These are phyloP conservation scores for Ustilago tritici DNA, from an alignment of 1,284 basidiomycete genomes.

Conservation along the genomic window DNA sequence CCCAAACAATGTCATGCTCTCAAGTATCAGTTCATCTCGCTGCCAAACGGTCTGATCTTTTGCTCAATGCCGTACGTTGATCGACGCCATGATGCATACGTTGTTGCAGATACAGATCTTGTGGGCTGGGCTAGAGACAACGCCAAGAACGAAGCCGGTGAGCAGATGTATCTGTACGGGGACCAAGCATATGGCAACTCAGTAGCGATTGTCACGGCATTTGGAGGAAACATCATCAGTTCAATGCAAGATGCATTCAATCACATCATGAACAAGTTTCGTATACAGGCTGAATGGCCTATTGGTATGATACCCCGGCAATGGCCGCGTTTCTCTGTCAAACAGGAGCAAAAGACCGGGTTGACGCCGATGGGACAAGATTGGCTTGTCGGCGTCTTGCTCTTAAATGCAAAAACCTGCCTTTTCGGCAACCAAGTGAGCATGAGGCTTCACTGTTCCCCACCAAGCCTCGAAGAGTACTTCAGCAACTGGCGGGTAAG, in stretches of 20 bases:
- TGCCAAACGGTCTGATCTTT: neutral
- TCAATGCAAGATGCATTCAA: neutral
- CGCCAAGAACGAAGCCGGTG: neutral
- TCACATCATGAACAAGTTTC: constrained; percentile 6
- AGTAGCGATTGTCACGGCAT: neutral
- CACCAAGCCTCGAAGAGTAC: too few relatives aligned
- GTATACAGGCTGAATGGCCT: constrained; percentile 1
- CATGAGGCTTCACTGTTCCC: too few relatives aligned
- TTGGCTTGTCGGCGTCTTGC: too few relatives aligned
- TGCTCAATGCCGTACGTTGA: neutral
- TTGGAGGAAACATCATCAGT: neutral
- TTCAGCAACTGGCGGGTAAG: too few relatives aligned
- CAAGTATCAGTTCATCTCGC: neutral
- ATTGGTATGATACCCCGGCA: neutral
- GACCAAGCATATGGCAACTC: neutral
- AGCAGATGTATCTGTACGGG: neutral
- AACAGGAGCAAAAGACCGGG: too few relatives aligned
- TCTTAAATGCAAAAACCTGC: too few relatives aligned
- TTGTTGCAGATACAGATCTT: neutral
- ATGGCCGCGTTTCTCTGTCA: neutral
- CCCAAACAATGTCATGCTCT: neutral
- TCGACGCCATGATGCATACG: neutral
- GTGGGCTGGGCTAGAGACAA: neutral
- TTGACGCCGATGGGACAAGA: too few relatives aligned
- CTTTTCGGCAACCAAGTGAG: too few relatives aligned